phyloP scores from a whole-genome alignment of 805 yeast genomes.

The Lipomyces sp. region DNA sequence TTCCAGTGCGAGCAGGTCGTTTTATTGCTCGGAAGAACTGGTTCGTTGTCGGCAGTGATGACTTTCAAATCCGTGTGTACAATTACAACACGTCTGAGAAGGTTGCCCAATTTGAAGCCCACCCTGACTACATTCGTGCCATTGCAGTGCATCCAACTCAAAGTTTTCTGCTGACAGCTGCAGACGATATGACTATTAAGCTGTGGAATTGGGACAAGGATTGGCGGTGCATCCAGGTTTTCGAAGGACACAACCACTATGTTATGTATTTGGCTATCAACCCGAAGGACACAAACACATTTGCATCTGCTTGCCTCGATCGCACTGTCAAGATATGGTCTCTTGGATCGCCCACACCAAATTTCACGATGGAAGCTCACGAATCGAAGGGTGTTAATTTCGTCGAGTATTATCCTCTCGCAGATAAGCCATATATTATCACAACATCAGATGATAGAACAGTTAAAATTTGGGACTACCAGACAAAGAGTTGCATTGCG shows the following conservation, averaged over 20 bases:
- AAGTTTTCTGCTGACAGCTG: conserved; percentile 84
- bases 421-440: conserved; percentile 93
- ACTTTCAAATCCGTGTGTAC: conserved; percentile 89
- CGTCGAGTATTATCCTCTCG: conserved; percentile 95
- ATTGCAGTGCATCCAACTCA: conserved; percentile 93
- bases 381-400: conserved; percentile 93
- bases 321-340: conserved; percentile 98
- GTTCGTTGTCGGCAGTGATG: conserved; percentile 96
- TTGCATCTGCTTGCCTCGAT: conserved; percentile 96
- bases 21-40: conserved; percentile 96
- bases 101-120: conserved; percentile 94
- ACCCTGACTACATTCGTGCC: conserved; percentile 93
- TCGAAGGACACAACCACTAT: conserved; percentile 94
- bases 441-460: conserved; percentile 94
- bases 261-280: conserved; percentile 94
- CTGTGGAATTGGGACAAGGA: conserved; percentile 97
- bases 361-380: conserved; percentile 89
- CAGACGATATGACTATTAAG: conserved; percentile 89
- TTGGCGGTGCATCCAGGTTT: conserved; percentile 88
- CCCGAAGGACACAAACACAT: conserved; percentile 96
- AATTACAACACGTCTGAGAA: conserved; percentile 96
- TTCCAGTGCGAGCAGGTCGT: conserved; percentile 94
- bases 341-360: conserved; percentile 81
- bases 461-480: conserved; percentile 84
- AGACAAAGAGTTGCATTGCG: conserved; percentile 93